A percentile compares a stretch with the other conserved stretches of the same genome.
phyloP scores from a whole-genome alignment of 140 eudicot genomes.

The Erigeron philadelphicus region DNA sequence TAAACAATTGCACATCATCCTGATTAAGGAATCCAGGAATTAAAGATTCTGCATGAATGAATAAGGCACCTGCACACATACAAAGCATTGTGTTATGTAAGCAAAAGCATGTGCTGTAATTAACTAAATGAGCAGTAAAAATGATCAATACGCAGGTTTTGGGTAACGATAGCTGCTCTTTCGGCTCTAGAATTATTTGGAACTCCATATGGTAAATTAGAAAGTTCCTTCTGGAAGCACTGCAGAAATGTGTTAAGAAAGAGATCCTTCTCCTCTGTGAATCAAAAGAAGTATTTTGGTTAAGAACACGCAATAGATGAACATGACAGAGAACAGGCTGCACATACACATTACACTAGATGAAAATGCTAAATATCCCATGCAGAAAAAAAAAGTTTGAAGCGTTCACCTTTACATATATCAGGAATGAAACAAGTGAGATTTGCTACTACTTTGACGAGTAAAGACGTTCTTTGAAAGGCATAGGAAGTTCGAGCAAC shows the following conservation, averaged over 20 bases:
- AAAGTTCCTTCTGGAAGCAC: conserved; percentile 52
- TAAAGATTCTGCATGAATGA: conserved; percentile 81
- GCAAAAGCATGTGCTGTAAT: conserved; percentile 5
- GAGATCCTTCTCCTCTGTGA: conserved; percentile 74
- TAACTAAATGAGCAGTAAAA: conserved; percentile 2
- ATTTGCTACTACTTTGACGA: conserved; percentile 93
- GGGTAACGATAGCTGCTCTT: conserved; percentile 43
- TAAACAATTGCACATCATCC: conserved; percentile 84
- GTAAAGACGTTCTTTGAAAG: conserved; percentile 80
- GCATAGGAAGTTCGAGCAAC: conserved; percentile 63
- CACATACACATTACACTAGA: background rate
- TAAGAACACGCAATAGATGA: conserved; percentile 10
- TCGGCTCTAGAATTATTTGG: conserved; percentile 38
- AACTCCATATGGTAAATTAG: conserved; percentile 34
- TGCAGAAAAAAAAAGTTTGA: conserved; percentile 11
- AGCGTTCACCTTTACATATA: conserved; percentile 68
- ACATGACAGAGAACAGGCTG: background rate
- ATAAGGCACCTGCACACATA: conserved; percentile 63
- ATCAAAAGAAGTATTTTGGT: conserved; percentile 18
- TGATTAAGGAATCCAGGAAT: conserved; percentile 69
- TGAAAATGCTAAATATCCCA: background rate
- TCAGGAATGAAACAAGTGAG: conserved; percentile 89
- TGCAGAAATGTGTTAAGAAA: conserved; percentile 66
- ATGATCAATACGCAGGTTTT: conserved; percentile 58
- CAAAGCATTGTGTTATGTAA: conserved; percentile 24